Evolutionary conservation across 805 yeast species (phyloP).

Genomic region (Kodamaea fukazawae): DNA sequence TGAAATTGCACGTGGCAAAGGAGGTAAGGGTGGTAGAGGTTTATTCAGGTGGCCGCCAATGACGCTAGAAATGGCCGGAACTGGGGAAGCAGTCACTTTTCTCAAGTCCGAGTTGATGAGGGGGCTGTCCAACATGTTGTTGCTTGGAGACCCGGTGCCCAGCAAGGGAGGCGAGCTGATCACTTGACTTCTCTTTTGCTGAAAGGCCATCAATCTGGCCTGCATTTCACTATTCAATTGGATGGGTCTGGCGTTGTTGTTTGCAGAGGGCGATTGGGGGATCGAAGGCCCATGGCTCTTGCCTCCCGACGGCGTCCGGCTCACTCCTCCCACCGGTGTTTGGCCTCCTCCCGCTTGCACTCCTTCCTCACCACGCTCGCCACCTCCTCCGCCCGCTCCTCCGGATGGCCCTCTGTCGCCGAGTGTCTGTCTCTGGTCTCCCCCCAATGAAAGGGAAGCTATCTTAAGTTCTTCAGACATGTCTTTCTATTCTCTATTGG

Average conservation of each 20-base stretch:
- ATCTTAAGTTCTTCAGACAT: slow-evolving; percentile 7
- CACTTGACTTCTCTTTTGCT: slow-evolving; percentile 58
- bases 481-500: slow-evolving; percentile 2
- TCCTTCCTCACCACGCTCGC: too few species aligned
- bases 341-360: slow-evolving; percentile 1
- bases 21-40: slow-evolving; percentile 30
- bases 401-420: not conserved
- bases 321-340: not conserved
- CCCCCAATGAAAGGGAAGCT: slow-evolving; percentile 4
- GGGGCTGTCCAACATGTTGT: not conserved
- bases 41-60: slow-evolving; percentile 10
- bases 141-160: slow-evolving; percentile 11
- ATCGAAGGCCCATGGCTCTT: not conserved
- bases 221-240: slow-evolving; percentile 62
- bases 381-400: too few species aligned
- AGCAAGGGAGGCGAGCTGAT: slow-evolving; percentile 13
- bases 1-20: slow-evolving; percentile 1
- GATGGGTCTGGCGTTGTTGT: slow-evolving; percentile 4
- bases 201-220: slow-evolving; percentile 84
- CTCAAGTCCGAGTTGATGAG: not conserved
- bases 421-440: not conserved
- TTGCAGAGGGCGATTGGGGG: not conserved
- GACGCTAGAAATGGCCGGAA: not conserved
- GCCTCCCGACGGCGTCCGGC: slow-evolving; percentile 4
- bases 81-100: not conserved